Conservation (phyloP, 2,329 filamentous ascomycete species). For the Sporothrix humicola region DNA sequence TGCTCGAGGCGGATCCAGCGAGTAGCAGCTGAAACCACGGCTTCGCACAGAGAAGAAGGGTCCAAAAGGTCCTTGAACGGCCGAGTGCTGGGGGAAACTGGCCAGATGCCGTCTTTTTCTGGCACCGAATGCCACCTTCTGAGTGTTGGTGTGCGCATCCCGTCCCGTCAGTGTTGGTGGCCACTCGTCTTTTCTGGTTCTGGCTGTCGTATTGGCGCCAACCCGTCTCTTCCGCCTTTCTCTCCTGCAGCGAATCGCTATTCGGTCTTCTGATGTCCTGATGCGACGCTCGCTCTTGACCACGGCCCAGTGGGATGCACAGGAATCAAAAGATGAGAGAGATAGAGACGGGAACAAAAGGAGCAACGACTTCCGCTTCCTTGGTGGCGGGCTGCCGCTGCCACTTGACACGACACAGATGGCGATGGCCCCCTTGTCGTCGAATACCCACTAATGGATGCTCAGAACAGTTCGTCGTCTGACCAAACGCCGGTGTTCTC, state of each 20-base stretch:
- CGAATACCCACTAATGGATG: neutral
- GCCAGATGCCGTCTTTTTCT: neutral
- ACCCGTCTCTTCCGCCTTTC: neutral
- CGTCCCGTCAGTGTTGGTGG: neutral
- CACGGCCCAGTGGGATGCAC: neutral
- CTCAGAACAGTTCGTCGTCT: neutral
- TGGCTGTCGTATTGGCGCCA: constrained; percentile 10
- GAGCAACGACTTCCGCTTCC: constrained; percentile 17
- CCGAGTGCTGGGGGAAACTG: neutral
- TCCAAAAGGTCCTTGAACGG: neutral
- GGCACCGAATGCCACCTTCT: neutral
- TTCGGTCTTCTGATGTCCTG: neutral
- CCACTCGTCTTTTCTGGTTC: neutral
- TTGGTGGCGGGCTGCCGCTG: constrained; percentile 7
- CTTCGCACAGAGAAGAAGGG: neutral
- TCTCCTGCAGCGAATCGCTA: neutral
- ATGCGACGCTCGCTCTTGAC: neutral
- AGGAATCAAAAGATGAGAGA: neutral
- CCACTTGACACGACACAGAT: constrained; percentile 11
- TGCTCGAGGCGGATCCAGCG: neutral
- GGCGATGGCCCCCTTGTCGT: neutral
- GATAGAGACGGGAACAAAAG: neutral
- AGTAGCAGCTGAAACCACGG: neutral
- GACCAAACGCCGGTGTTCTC: neutral
- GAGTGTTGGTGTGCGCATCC: neutral